Base-by-base conservation (phyloP, 257 asterid species). In the Plantago major region DNA sequence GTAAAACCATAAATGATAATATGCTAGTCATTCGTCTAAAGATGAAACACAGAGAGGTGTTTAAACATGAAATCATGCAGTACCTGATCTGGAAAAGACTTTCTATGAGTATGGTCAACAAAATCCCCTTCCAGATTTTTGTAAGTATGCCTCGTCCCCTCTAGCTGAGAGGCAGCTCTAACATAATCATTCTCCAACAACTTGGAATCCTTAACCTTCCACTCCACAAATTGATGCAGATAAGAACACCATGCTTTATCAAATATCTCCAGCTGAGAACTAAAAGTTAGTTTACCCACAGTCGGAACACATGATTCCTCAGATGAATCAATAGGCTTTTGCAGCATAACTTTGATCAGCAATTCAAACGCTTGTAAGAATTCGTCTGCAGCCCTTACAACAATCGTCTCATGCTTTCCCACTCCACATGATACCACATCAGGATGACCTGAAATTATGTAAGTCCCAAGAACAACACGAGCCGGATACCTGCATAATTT, bases 121-220 rank as follows among this genome's bases (percentile, higher is more conserved):
- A 73, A 73, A 50, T 70, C 78, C 62, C 95, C 99, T 64, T 83
- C 81, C 63, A 91, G 84, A 83, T 87, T 76, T 79, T 83, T 90
- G 81, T 97, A 93, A 11, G 84, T 84, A 65, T 83, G 90, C 45
- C 88, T 85, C 18, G 99, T 87, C 50, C 85, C 77, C 66, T 93
- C 99, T 52, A 93, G 97, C 67, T 85, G 97, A 74, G 96, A 82
- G 60, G 99, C 97, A 72, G 95, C 97, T 76, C 82, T 85, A 54
- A 89, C 92, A 76, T 89, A 76, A 80, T 93, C 97, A 72, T 80
- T 91, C 84, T 83, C 94, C 3, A 93, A 74, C 28, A 85, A 81
- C 78, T 76, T 79, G 18, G 99, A 97, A 81, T 93, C 97, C 82
- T 85, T 93, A 33, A 79, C 85, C 78, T 93, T 93, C 99, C 99